Evolutionary conservation across 2,329 filamentous ascomycete species (phyloP), one percentile per base, ranked within the genome.

Genomic region (Fusarium proliferatum): DNA sequence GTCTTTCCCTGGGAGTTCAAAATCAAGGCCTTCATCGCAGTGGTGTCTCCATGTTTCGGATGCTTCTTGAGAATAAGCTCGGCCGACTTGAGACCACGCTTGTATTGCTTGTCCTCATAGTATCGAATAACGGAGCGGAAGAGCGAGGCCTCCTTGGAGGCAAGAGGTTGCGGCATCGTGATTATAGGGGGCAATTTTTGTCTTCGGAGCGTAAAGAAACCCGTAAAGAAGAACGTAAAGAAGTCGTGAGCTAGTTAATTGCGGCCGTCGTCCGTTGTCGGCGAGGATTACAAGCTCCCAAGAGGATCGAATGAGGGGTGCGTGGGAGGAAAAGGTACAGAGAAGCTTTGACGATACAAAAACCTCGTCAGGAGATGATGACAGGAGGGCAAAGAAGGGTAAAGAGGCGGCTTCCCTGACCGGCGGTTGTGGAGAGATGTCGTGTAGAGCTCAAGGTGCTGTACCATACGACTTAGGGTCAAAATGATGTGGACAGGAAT

Each of bases 61-160:
- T 93, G 92, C 84, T 98, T 98, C 82, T 93, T 94, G 76, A 99
- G 91, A 81, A 99, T 97, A 84, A 98, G 94, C 82, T 99, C 96
- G 77, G 96, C 96, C 52, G 93, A 92, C 86, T 98, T 99, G 81
- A 99, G 88, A 82, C 96, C 96, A 71, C 88, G 86, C 86, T 98
- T 99, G 87, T 98, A 98, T 81, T 98, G 96, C 85, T 99, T 99
- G 81, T 95, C 93, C 85, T 99, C 96, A 87, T 98, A 99, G 84
- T 94, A 92, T 82, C 96, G 95, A 80, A 99, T 94, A 75, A 99
- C 92, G 82, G 95, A 94, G 73, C 95, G 93, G 85, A 99, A 99
- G 86, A 98, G 92, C 82, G 95, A 92, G 79, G 91, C 91, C 88
- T 99, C 96, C 86, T 98, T 98, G 80, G 94, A 91, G 80, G 88